Conservation (phyloP, 2,329 filamentous ascomycete genomes). For the Didymella keratinophila region DNA sequence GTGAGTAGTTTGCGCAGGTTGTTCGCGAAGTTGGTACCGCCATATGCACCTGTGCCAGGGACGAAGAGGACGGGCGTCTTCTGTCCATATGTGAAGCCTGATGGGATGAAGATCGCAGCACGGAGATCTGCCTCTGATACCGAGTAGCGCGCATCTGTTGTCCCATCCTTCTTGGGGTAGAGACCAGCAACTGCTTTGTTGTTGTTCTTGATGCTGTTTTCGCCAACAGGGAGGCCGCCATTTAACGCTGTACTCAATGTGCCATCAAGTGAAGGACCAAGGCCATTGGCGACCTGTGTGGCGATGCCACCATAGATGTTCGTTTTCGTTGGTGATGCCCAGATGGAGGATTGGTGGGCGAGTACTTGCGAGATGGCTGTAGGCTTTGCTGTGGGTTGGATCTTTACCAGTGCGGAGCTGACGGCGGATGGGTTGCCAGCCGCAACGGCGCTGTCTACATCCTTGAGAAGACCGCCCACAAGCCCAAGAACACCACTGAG, state of each 20-base stretch:
- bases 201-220: constrained; percentile 35
- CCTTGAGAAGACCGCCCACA: constrained; percentile 20
- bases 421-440: constrained; percentile 22
- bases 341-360: constrained; percentile 21
- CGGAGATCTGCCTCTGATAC: constrained; percentile 58
- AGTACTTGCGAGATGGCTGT: constrained; percentile 27
- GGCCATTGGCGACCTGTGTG: constrained; percentile 31
- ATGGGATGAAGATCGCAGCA: constrained; percentile 62
- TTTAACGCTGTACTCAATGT: constrained; percentile 25
- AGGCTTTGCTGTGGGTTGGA: constrained; percentile 28
- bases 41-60: constrained; percentile 62
- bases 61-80: constrained; percentile 61
- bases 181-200: constrained; percentile 36
- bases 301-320: constrained; percentile 32
- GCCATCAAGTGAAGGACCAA: constrained; percentile 26
- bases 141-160: constrained; percentile 59
- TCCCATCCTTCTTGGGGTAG: constrained; percentile 48
- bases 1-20: constrained; percentile 61
- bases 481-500: constrained; percentile 19
- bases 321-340: constrained; percentile 27
- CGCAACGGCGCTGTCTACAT: constrained; percentile 26
- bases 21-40: constrained; percentile 54
- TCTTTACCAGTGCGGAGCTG: constrained; percentile 24
- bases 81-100: constrained; percentile 54
- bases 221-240: constrained; percentile 28